These are phyloP conservation scores for Blastomyces emzantsi DNA, from an alignment of 2,329 filamentous ascomycete genomes.

Conservation along the genomic window DNA sequence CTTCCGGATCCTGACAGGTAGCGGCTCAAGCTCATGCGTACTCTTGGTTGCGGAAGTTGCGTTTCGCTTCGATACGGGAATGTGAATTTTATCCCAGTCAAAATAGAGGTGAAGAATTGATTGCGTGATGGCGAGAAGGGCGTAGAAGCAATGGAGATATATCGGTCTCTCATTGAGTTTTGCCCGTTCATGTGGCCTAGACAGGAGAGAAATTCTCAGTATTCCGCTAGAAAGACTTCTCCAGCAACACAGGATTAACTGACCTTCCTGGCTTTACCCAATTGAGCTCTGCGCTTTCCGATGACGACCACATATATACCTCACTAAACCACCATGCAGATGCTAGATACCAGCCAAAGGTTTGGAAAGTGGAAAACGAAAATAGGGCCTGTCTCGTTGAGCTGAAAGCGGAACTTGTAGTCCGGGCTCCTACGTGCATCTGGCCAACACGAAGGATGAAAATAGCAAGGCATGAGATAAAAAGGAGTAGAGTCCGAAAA, in stretches of 20 bases:
- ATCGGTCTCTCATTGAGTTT: conserved; percentile 79
- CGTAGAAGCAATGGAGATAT: conserved; percentile 64
- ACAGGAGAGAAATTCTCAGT: neutral
- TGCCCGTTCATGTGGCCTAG: conserved; percentile 53
- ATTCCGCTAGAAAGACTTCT: neutral
- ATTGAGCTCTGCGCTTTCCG: conserved; percentile 52
- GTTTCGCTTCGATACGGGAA: conserved; percentile 37
- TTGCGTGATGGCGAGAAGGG: conserved; percentile 61
- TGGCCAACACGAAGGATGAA: conserved; percentile 80
- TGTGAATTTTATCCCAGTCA: conserved; percentile 62
- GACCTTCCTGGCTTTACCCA: conserved; percentile 63
- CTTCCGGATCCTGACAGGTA: conserved; percentile 32
- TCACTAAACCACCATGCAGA: conserved; percentile 74
- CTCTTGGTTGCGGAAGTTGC: conserved; percentile 27
- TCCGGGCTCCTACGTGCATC: conserved; percentile 65
- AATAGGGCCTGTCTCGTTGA: conserved; percentile 53
- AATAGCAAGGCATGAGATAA: conserved; percentile 64
- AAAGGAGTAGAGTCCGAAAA: conserved; percentile 64
- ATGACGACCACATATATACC: conserved; percentile 65
- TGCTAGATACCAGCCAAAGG: conserved; percentile 63
- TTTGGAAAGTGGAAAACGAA: conserved; percentile 56
- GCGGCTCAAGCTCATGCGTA: conserved; percentile 30
- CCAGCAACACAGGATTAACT: conserved; percentile 26
- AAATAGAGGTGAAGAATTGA: conserved; percentile 58
- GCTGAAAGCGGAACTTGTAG: conserved; percentile 58